phyloP scores from a whole-genome alignment of 225 moss, liverwort and hornwort genomes.

The Pleurozium schreberi region DNA sequence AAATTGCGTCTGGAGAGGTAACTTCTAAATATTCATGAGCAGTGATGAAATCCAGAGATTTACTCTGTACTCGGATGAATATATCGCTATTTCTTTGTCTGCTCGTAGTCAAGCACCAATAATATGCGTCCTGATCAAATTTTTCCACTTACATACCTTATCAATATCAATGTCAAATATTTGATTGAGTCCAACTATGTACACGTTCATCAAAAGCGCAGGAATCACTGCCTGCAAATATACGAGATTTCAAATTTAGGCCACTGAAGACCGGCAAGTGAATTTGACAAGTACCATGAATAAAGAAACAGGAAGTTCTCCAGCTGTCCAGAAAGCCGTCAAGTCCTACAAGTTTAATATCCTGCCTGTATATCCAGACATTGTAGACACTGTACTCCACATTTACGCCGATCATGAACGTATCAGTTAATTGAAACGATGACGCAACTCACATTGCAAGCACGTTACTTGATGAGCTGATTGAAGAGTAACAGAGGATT shows the following conservation, averaged over 20 bases:
- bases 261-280: background rate
- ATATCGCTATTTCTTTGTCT: background rate
- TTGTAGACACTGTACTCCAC: background rate
- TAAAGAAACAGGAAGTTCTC: background rate
- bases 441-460: conserved; percentile 23
- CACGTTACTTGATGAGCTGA: conserved; percentile 4
- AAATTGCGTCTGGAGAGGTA: background rate
- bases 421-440: background rate
- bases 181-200: conserved; percentile 89
- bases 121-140: background rate
- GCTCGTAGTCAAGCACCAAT: background rate
- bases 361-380: background rate
- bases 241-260: background rate
- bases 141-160: conserved; percentile 29
- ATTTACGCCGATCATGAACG: background rate
- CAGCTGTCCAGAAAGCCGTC: background rate
- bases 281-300: background rate
- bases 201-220: conserved; percentile 75
- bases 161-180: conserved; percentile 79
- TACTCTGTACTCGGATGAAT: background rate
- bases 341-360: background rate
- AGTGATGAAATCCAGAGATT: background rate
- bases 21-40: background rate
- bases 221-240: conserved; percentile 62
- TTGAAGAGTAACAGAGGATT: background rate